Conservation (phyloP, 176 grass and related monocot species). For the Microstegium vimineum region DNA sequence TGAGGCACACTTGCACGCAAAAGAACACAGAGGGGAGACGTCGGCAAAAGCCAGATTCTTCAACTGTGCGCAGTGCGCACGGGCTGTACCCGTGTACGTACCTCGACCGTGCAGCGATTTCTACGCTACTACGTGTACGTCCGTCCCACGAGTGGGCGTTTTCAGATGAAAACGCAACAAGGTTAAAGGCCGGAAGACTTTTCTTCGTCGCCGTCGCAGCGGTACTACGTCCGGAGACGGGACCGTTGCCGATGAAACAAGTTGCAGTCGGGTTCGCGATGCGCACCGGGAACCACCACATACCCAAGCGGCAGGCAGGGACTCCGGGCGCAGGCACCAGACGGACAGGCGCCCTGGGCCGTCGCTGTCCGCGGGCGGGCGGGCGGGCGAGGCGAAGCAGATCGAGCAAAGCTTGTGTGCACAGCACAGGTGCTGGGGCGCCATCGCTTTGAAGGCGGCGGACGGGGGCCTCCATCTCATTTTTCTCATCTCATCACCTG, state of each 20-base stretch:
- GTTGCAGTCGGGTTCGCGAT: constrained; percentile 12
- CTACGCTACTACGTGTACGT: background rate
- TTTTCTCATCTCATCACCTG: constrained; percentile 13
- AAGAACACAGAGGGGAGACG: no score
- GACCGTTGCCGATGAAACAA: background rate
- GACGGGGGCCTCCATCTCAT: background rate
- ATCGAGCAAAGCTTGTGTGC: background rate
- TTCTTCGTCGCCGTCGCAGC: background rate
- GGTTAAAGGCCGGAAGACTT: background rate
- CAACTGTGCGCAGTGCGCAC: no score
- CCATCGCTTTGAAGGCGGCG: constrained; percentile 39
- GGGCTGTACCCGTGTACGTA: no score
- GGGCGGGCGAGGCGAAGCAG: background rate
- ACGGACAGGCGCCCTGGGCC: background rate
- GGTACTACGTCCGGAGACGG: background rate
- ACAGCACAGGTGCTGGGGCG: constrained; percentile 28
- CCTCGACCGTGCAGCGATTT: constrained; percentile 1
- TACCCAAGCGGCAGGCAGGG: background rate
- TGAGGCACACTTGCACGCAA: no score
- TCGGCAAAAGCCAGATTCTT: no score
- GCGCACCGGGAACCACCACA: constrained; percentile 4
- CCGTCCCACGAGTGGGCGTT: background rate
- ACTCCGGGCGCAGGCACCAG: background rate
- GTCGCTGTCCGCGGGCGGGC: constrained; percentile 8
- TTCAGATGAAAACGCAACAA: background rate